Conservation (phyloP, 1,284 basidiomycete species). For the Leccinum cinnamomeum region DNA sequence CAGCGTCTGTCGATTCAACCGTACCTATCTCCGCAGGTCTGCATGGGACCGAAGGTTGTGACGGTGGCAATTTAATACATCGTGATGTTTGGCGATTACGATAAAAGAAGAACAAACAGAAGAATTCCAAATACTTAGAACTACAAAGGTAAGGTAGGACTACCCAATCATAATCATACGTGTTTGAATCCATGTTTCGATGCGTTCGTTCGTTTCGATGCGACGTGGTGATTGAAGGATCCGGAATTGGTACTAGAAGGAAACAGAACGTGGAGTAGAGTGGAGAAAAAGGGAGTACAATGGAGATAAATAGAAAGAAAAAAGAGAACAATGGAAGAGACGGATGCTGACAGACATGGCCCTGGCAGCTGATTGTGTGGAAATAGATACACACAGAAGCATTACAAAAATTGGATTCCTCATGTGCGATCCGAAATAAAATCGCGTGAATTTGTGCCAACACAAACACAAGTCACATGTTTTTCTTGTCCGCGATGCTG, state of each 20-base stretch:
- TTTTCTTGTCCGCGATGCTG: neutral
- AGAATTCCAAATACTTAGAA: neutral
- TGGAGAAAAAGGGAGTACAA: too few species aligned
- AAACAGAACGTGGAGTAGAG: too few species aligned
- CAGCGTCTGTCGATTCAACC: neutral
- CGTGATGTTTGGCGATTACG: neutral
- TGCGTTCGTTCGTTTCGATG: neutral
- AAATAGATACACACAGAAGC: too few species aligned
- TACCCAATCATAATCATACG: neutral
- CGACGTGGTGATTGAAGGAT: neutral
- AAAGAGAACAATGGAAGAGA: too few species aligned
- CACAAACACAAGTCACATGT: too few species aligned
- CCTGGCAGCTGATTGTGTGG: too few species aligned
- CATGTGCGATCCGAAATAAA: too few species aligned
- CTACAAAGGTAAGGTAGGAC: neutral
- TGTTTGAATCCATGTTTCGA: neutral
- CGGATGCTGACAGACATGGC: too few species aligned
- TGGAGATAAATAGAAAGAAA: too few species aligned
- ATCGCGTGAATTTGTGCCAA: too few species aligned
- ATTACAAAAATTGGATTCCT: too few species aligned
- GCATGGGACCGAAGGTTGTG: neutral
- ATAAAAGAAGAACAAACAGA: neutral
- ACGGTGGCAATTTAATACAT: neutral
- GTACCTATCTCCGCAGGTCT: neutral
- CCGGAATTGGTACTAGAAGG: too few species aligned